Evolutionary conservation across 352 stramenopile genomes (phyloP).

Genomic region (Halophytophthora polymorphica): DNA sequence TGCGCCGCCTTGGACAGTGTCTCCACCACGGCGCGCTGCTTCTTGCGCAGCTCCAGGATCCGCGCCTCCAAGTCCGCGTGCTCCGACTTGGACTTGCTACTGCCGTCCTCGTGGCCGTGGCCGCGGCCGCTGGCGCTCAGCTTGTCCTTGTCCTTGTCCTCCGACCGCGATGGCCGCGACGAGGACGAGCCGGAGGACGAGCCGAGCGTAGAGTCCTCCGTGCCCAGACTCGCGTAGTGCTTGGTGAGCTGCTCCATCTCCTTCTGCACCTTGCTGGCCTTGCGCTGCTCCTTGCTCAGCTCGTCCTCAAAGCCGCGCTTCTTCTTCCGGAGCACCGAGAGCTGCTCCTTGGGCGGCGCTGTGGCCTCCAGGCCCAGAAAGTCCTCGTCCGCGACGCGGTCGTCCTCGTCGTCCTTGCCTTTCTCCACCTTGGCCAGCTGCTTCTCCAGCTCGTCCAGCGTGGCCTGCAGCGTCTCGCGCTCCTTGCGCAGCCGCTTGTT

Average conservation of each 20-base stretch:
- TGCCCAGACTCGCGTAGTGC: slow-evolving; percentile 47
- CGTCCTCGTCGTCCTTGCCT: slow-evolving; percentile 42
- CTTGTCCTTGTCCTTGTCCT: slow-evolving; percentile 29
- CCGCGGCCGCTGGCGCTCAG: slow-evolving; percentile 10
- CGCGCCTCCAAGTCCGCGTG: slow-evolving; percentile 59
- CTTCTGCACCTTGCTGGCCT: slow-evolving; percentile 66
- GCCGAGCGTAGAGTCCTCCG: slow-evolving; percentile 32
- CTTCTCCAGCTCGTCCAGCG: slow-evolving; percentile 71
- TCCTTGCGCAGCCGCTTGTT: slow-evolving; percentile 86
- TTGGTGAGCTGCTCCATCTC: slow-evolving; percentile 86
- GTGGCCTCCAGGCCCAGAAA: slow-evolving; percentile 76
- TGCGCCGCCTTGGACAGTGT: slow-evolving; percentile 71
- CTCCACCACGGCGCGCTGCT: slow-evolving; percentile 70
- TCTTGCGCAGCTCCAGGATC: slow-evolving; percentile 77
- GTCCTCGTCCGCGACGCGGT: slow-evolving; percentile 67
- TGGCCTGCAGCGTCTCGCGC: slow-evolving; percentile 55
- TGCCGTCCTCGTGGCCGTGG: slow-evolving; percentile 5
- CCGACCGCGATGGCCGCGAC: slow-evolving; percentile 28
- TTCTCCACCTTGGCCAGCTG: slow-evolving; percentile 62
- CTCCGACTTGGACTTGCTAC: slow-evolving; percentile 41
- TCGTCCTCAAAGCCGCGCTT: slow-evolving; percentile 76
- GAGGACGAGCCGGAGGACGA: slow-evolving; percentile 37
- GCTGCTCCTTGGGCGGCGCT: slow-evolving; percentile 47
- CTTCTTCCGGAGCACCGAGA: slow-evolving; percentile 64
- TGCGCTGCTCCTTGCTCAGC: slow-evolving; percentile 75